A percentile compares a stretch with the other conserved stretches of the same genome.
phyloP scores from a whole-genome alignment of 2,329 filamentous ascomycete genomes.

The Xylaria sp. region DNA sequence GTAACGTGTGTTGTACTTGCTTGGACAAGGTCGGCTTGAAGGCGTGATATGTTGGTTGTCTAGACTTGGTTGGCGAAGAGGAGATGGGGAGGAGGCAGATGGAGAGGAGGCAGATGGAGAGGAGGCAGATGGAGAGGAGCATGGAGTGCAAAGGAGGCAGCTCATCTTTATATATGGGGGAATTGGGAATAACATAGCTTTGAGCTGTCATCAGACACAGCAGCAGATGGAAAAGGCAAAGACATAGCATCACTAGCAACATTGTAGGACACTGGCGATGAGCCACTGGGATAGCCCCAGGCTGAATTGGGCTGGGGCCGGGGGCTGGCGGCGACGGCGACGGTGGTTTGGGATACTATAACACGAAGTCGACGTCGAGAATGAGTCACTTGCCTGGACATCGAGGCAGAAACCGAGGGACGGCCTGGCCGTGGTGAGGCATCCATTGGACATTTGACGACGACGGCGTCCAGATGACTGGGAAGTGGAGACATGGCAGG shows the following conservation, averaged over 20 bases:
- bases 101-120: background rate
- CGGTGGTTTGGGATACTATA: conserved; percentile 3
- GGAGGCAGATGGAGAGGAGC: background rate
- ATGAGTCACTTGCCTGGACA: conserved; percentile 19
- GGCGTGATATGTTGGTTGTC: background rate
- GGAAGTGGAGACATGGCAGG: conserved; percentile 4
- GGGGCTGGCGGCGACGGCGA: background rate
- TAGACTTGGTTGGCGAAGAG: conserved; percentile 7
- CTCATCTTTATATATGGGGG: conserved; percentile 6
- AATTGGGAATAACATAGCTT: conserved; percentile 2
- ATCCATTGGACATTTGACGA: conserved; percentile 9
- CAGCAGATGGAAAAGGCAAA: conserved; percentile 10
- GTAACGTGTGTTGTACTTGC: background rate
- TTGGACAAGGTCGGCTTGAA: background rate
- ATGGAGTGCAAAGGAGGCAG: background rate
- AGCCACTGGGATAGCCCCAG: conserved; percentile 16
- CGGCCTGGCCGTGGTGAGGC: conserved; percentile 10
- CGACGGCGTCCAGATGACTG: conserved; percentile 12
- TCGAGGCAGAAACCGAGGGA: conserved; percentile 20
- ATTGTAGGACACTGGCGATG: conserved; percentile 2
- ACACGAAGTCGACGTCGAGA: conserved; percentile 8
- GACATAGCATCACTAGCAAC: conserved; percentile 4
- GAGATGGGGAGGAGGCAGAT: conserved; percentile 3
- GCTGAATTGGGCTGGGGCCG: conserved; percentile 19
- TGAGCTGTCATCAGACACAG: conserved; percentile 4